A percentile compares a stretch with the other conserved stretches of the same genome.
Evolutionary conservation across 768 basidiomycete species (phyloP).

Genomic region (Epithele typhae): DNA sequence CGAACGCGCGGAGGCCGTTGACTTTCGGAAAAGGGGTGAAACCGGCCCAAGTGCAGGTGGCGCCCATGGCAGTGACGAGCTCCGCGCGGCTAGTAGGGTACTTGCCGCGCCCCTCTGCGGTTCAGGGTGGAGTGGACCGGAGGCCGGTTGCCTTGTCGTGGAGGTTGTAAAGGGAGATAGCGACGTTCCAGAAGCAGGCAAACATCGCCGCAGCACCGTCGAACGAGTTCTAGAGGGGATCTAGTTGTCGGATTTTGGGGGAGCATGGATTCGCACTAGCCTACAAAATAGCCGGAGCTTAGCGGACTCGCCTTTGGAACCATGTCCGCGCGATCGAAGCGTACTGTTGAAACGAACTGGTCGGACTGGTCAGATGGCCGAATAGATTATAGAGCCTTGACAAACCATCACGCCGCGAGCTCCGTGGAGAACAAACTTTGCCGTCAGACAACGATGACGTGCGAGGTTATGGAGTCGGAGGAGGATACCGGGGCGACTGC

Average conservation of each 20-base stretch:
- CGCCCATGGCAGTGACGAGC: neutral
- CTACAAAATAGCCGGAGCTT: too few species aligned
- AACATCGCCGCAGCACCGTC: slow-evolving; percentile 38
- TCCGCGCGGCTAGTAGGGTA: slow-evolving; percentile 18
- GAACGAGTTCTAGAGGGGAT: slow-evolving; percentile 31
- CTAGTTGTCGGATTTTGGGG: slow-evolving; percentile 8
- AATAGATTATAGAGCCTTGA: neutral
- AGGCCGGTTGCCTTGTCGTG: neutral
- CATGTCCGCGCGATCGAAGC: neutral
- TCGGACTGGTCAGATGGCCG: neutral
- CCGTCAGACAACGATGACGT: too few species aligned
- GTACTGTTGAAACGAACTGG: slow-evolving; percentile 8
- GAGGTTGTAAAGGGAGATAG: slow-evolving; percentile 30
- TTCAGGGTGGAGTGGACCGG: slow-evolving; percentile 6
- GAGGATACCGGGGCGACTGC: too few species aligned
- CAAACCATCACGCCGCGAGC: neutral
- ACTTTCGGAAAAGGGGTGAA: neutral
- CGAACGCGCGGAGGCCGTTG: neutral
- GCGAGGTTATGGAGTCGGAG: too few species aligned
- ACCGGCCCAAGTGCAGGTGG: neutral
- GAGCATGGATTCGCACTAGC: too few species aligned
- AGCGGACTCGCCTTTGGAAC: slow-evolving; percentile 13
- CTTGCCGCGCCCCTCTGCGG: slow-evolving; percentile 4
- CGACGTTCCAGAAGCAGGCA: slow-evolving; percentile 30
- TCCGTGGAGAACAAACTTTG: too few species aligned